phyloP scores from a whole-genome alignment of 140 eudicot species.

The Oenanthe javanica region DNA sequence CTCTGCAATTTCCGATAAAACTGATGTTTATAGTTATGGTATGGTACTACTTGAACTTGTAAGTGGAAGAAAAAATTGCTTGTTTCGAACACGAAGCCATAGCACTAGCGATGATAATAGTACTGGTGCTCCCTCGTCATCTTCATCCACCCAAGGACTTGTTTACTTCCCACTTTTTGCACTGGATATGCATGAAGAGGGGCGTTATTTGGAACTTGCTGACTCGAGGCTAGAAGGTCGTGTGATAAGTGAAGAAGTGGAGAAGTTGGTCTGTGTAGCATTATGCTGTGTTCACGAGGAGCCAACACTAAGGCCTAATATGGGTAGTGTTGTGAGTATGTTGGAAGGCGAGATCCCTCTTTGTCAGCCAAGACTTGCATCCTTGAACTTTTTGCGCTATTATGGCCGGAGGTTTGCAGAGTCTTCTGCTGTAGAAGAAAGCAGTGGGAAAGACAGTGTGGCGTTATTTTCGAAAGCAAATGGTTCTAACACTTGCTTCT shows the following conservation, averaged over 20 bases:
- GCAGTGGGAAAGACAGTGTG: slow-evolving; percentile 9
- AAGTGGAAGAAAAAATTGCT: slow-evolving; percentile 51
- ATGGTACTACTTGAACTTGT: slow-evolving; percentile 58
- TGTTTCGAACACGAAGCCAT: slow-evolving; percentile 17
- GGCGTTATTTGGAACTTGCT: slow-evolving; percentile 45
- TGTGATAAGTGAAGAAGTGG: slow-evolving; percentile 37
- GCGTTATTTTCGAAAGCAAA: slow-evolving; percentile 18
- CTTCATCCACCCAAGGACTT: slow-evolving; percentile 18
- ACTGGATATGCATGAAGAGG: slow-evolving; percentile 50
- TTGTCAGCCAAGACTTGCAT: slow-evolving; percentile 30
- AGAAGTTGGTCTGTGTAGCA: slow-evolving; percentile 46
- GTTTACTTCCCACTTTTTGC: slow-evolving; percentile 45
- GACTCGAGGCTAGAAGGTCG: slow-evolving; percentile 45
- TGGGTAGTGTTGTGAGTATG: slow-evolving; percentile 46
- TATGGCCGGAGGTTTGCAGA: slow-evolving; percentile 46
- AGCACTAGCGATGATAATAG: slow-evolving; percentile 21
- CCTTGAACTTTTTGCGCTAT: slow-evolving; percentile 39
- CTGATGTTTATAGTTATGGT: slow-evolving; percentile 55
- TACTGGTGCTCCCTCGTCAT: slow-evolving; percentile 16
- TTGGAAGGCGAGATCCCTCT: slow-evolving; percentile 34
- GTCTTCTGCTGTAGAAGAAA: slow-evolving; percentile 22
- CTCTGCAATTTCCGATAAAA: slow-evolving; percentile 45
- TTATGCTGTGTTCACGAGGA: slow-evolving; percentile 60
- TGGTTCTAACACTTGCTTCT: slow-evolving; percentile 15
- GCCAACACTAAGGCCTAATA: slow-evolving; percentile 45